A percentile compares a stretch with the other conserved stretches of the same genome.
These are phyloP conservation scores for Heliocybe sulcata DNA, from an alignment of 1,284 basidiomycete species.

Conservation along the genomic window DNA sequence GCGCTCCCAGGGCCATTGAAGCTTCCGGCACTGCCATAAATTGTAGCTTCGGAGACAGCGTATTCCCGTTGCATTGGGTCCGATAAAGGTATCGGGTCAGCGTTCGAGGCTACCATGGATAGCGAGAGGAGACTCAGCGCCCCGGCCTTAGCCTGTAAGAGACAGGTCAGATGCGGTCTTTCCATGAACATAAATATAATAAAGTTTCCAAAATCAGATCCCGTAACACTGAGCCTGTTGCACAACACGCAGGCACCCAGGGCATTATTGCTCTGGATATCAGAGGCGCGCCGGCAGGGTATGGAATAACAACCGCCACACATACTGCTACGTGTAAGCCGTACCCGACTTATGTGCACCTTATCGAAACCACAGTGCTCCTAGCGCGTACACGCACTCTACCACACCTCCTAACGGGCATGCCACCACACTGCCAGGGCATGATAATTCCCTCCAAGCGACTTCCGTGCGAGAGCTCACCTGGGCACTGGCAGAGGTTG, in stretches of 20 bases:
- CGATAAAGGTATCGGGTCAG: slow-evolving; percentile 35
- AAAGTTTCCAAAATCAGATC: too few relatives aligned
- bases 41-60: slow-evolving; percentile 14
- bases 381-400: neutral
- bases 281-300: neutral
- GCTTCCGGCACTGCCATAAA: slow-evolving; percentile 22
- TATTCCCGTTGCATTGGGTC: slow-evolving; percentile 9
- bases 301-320: neutral
- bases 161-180: neutral
- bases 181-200: too few relatives aligned
- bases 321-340: neutral
- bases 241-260: too few relatives aligned
- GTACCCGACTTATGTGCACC: neutral
- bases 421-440: neutral
- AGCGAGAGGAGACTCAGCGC: slow-evolving; percentile 52
- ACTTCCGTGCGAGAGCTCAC: neutral
- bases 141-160: neutral
- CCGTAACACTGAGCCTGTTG: too few relatives aligned
- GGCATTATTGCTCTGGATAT: neutral
- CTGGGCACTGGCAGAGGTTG: neutral
- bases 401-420: neutral
- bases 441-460: neutral
- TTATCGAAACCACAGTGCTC: neutral
- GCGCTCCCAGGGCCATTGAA: slow-evolving; percentile 18
- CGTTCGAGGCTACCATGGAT: slow-evolving; percentile 50